A percentile compares a stretch with the other conserved stretches of the same genome.
Conservation (phyloP, 495 filamentous ascomycete species). For the Trichocladium uniseriatum region DNA sequence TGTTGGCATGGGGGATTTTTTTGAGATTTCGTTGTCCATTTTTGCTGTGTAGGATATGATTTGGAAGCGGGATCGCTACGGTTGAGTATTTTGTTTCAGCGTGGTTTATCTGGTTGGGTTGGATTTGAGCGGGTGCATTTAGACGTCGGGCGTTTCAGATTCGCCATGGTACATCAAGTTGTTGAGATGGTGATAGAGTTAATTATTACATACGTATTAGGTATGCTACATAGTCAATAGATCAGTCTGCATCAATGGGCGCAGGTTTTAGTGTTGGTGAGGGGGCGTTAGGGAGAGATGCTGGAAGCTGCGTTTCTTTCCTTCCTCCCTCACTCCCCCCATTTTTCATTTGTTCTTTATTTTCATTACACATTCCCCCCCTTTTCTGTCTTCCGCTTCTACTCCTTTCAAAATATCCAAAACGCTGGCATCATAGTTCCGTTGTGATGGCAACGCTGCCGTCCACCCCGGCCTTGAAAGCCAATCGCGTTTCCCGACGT, state of each 20-base stretch:
- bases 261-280: background rate
- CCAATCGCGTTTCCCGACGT: constrained; percentile 10
- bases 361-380: too few species aligned
- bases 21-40: background rate
- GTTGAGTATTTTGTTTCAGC: too few species aligned
- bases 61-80: too few species aligned
- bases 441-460: too few species aligned
- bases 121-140: constrained; percentile 2
- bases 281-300: too few species aligned
- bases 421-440: too few species aligned
- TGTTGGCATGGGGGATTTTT: background rate
- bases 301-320: too few species aligned
- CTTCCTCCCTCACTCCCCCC: too few species aligned
- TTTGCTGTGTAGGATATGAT: constrained; percentile 4
- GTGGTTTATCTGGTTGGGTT: background rate
- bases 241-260: background rate
- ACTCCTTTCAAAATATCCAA: too few species aligned
- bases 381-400: too few species aligned
- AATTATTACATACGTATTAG: background rate
- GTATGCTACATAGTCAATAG: background rate
- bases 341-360: too few species aligned
- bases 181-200: background rate
- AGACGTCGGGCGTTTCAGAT: background rate
- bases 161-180: too few species aligned
- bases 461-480: background rate